Base-by-base conservation (phyloP, 202 grass and related monocot species). In the Saccharum hybrid region DNA sequence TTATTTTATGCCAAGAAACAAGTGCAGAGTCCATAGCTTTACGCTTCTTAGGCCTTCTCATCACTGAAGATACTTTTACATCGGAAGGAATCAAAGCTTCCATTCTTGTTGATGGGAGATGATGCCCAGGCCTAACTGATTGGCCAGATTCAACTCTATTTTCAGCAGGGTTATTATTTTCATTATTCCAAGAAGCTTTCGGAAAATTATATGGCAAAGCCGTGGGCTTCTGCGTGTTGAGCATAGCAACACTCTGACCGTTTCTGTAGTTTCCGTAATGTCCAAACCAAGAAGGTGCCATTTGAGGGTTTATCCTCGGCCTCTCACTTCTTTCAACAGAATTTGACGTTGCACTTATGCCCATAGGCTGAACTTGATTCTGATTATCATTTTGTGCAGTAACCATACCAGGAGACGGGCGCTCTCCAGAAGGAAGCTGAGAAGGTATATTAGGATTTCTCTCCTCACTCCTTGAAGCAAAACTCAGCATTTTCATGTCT, bases 251-350 rank as follows among this genome's bases (percentile, higher is more conserved):
- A 81, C 83, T 96, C 54, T 89, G 84, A 66, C 91, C 93, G 57
- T 94, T 99, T 91, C 86, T 88, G 66, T 96, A 86, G 72, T 52
- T 92, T 78, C 88, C 91, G 23, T 94, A 91, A 52, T 90, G 93
- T 65, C 86, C 93, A 88, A 96, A 96, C 97, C 91, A 96, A 75
- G 93, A 96, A 68, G 97, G 93, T 79, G 91, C 91, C 88, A 99
- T 99, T 74, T 94, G 97, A 89, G 91, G 93, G 82, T 89, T 99
- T 80, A 96, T 91, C 57, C 86, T 87, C 12, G 91, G 80, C 15
- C 70, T 83, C 72, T 99, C 89, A 42, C 42, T 84, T 90, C 86
- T 86, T 88, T 88, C 89, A 54, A 85, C 60, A 86, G 85, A 68
- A 86, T 75, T 86, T 59, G 75, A 73, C 77, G 70, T 36, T 80